Evolutionary conservation across 1,284 basidiomycete genomes (phyloP).

Genomic region (Fomitiporia mediterranea): DNA sequence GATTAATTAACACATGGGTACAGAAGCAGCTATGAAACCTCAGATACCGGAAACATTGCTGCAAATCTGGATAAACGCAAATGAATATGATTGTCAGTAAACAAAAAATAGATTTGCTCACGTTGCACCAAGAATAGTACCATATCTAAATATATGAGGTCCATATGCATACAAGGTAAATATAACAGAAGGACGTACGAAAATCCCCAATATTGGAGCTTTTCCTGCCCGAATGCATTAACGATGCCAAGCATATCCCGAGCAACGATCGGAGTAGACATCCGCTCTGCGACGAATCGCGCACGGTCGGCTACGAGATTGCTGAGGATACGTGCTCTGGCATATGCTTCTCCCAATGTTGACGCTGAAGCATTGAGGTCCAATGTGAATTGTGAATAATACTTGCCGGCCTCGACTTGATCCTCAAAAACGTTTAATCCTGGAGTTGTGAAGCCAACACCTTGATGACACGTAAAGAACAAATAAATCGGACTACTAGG

Average conservation of each 20-base stretch:
- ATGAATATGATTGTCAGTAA: not conserved
- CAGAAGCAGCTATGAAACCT: not conserved
- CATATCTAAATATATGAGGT: constrained; percentile 21
- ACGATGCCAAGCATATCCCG: constrained; percentile 29
- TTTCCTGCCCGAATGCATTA: constrained; percentile 25
- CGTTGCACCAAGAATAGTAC: constrained; percentile 25
- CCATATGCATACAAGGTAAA: not conserved
- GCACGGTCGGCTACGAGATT: not conserved
- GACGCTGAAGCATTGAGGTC: constrained; percentile 6
- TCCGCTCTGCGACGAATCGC: constrained; percentile 5
- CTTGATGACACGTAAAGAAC: constrained; percentile 1
- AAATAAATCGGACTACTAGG: not conserved
- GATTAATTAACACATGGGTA: not conserved
- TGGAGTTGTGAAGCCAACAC: constrained; percentile 21
- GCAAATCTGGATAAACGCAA: constrained; percentile 20
- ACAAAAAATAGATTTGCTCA: constrained; percentile 1
- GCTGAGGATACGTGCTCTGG: not conserved
- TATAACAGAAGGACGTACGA: constrained; percentile 19
- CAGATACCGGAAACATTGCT: constrained; percentile 28
- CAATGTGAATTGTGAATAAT: not conserved
- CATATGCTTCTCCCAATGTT: not conserved
- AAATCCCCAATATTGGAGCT: constrained; percentile 29
- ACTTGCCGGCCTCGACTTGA: constrained; percentile 7
- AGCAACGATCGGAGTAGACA: constrained; percentile 22
- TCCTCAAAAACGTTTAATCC: constrained; percentile 6